Conservation (phyloP, 306 rosid genomes). For the Herpetospermum pedunculosum region DNA sequence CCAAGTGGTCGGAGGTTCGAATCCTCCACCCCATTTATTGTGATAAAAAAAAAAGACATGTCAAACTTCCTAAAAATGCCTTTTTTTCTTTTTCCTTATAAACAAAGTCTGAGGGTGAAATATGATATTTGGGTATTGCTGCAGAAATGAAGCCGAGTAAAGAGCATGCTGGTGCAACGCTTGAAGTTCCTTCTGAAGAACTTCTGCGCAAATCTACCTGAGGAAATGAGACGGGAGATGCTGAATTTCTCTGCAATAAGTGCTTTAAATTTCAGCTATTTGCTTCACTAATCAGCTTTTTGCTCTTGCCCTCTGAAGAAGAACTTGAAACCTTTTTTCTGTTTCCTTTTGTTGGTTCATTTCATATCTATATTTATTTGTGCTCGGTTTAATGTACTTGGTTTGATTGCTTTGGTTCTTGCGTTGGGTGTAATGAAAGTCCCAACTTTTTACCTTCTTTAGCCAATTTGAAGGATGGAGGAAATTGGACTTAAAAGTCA, state of each 20-base stretch:
- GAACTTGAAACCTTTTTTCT: neutral
- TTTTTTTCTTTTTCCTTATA: neutral
- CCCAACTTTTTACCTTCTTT: neutral
- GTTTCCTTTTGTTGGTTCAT: neutral
- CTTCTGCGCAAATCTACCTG: constrained; percentile 20
- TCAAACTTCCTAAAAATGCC: neutral
- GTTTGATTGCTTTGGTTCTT: neutral
- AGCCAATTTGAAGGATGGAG: neutral
- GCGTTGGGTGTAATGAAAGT: neutral
- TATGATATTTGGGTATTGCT: neutral
- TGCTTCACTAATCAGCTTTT: neutral
- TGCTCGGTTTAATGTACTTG: neutral
- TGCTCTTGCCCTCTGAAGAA: neutral
- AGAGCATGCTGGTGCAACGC: constrained; percentile 80
- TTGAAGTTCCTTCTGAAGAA: constrained; percentile 84
- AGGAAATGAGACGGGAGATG: neutral
- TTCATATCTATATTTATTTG: neutral
- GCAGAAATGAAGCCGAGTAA: constrained; percentile 68
- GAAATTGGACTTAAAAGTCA: neutral
- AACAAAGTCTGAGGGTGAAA: neutral
- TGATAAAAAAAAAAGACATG: no score
- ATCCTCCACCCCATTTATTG: no score
- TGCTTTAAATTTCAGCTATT: neutral
- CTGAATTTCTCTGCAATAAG: neutral
- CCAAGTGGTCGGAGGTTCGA: no score